phyloP scores from a whole-genome alignment of 257 asterid species.

The Buddleja alternifolia region DNA sequence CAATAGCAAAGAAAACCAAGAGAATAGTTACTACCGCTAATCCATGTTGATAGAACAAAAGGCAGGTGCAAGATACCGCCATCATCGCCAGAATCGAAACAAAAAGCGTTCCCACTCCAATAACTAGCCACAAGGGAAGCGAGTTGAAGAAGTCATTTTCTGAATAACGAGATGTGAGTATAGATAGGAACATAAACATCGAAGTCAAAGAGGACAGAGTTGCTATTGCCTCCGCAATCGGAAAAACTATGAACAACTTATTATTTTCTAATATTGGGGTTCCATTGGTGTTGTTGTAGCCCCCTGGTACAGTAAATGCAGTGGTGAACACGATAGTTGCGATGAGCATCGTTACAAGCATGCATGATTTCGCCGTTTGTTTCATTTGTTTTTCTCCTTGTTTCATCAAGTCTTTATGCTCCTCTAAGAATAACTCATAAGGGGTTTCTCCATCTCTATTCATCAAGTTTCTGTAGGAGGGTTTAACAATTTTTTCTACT shows the following conservation, averaged over 20 bases:
- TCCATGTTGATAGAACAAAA: slow-evolving; percentile 34
- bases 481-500: slow-evolving; percentile 38
- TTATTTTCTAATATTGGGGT: slow-evolving; percentile 22
- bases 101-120: slow-evolving; percentile 35
- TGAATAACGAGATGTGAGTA: too few species aligned
- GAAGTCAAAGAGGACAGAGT: too few species aligned
- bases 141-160: slow-evolving; percentile 35
- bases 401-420: slow-evolving; percentile 32
- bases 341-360: slow-evolving; percentile 41
- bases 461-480: slow-evolving; percentile 12
- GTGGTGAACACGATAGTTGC: slow-evolving; percentile 44
- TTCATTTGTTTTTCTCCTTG: slow-evolving; percentile 48
- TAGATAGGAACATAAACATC: too few species aligned
- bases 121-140: slow-evolving; percentile 38
- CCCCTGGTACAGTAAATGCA: slow-evolving; percentile 46
- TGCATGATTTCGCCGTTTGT: slow-evolving; percentile 37
- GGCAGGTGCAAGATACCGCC: slow-evolving; percentile 30
- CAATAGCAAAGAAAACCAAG: slow-evolving; percentile 26
- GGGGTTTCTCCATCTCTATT: slow-evolving; percentile 26
- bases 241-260: slow-evolving; percentile 27
- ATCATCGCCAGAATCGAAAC: slow-evolving; percentile 42
- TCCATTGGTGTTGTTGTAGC: slow-evolving; percentile 37
- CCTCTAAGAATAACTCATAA: too few species aligned
- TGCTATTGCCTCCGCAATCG: slow-evolving; percentile 41
- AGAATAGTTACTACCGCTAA: not conserved